Evolutionary conservation across 140 eudicot genomes (phyloP), one percentile per base, ranked within the genome.

Genomic region (Flaveria floridana): DNA sequence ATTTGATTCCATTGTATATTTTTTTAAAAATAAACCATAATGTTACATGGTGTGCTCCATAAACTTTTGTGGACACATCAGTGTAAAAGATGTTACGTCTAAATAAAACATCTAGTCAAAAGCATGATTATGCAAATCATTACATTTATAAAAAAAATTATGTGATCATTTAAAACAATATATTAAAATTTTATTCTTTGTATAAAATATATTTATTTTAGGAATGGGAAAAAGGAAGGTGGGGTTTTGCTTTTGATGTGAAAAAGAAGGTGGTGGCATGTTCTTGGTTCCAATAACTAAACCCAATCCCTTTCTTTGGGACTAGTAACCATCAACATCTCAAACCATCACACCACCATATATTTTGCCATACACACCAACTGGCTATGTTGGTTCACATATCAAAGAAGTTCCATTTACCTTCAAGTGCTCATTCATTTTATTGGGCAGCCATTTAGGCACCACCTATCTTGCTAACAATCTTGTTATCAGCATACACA

Each of bases 211-310:
- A 72, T 5, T 48, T 20, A 55, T 15, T 61, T 19, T 75, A 20
- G 68, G 37, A 68, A 77, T 62, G 59, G 48, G 19, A 21, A 70
- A 59, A 70, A 79, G 46, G 46, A 10, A 73, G 28, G 59, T 59
- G 18, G 37, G 81, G 42, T 25, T 77, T 46, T 77, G 81, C 70
- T 57, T 68, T 77, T 56, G 11, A 77, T 68, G 70, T 42, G 75
- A 68, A 41, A 77, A 77, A 79, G 78, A 52, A 37, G 19, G 19
- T 15, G 30, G 34, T 46, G 55, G 37, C 53, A 61, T 67, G 62
- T 55, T 59, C 76, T 67, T 46, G 28, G 68, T 37, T 66, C 73
- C 71, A 34, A 34, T 34, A 34, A 5, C 41, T 57, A 28, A 69
- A 68, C 74, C 70, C 77, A 70, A 70, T 58, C 47, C 72, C 57